Percentiles rank a stretch among this genome's conserved stretches.
These are phyloP conservation scores for Stygiomarasmius scandens DNA, from an alignment of 1,284 basidiomycete species.

Conservation along the genomic window DNA sequence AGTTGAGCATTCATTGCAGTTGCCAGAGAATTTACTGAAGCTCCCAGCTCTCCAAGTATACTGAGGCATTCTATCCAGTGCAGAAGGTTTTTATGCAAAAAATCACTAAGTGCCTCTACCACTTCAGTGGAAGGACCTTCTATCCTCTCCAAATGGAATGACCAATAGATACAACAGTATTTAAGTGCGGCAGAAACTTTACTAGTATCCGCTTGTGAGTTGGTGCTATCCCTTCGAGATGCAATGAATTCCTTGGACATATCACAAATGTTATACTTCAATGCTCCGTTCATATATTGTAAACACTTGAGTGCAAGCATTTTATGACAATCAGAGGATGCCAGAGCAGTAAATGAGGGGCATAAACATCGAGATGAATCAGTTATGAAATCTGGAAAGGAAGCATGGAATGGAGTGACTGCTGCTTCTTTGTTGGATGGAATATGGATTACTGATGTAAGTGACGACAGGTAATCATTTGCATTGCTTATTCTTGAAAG, in stretches of 20 bases:
- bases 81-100: neutral
- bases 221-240: constrained; percentile 1
- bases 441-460: constrained; percentile 15
- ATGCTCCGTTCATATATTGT: constrained; percentile 13
- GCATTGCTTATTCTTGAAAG: neutral
- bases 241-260: neutral
- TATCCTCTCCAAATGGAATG: constrained; percentile 14
- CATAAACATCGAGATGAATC: constrained; percentile 14
- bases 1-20: neutral
- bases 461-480: neutral
- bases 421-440: constrained; percentile 6
- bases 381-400: constrained; percentile 20
- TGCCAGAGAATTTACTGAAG: neutral
- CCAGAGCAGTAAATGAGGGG: constrained; percentile 10
- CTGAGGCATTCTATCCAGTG: constrained; percentile 2
- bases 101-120: neutral
- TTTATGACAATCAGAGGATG: constrained; percentile 1
- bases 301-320: constrained; percentile 20
- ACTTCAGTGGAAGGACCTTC: neutral
- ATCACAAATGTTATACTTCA: constrained; percentile 19
- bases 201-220: constrained; percentile 8
- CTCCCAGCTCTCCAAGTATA: neutral
- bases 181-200: constrained; percentile 16
- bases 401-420: constrained; percentile 18
- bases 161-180: constrained; percentile 24